These are phyloP conservation scores for Erodium maritimum DNA, from an alignment of 345 rosid species.

Conservation along the genomic window DNA sequence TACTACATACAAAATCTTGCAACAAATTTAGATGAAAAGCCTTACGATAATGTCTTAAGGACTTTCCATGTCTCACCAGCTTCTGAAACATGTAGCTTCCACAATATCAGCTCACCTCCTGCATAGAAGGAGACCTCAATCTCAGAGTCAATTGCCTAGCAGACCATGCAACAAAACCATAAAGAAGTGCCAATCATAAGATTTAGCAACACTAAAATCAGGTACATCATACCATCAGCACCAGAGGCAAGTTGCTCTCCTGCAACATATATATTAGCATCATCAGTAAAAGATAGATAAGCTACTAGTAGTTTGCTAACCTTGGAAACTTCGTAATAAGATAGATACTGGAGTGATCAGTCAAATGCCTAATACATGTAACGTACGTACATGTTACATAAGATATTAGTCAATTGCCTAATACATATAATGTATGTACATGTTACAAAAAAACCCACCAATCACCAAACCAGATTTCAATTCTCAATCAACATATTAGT, in stretches of 20 bases:
- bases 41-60: conserved; percentile 67
- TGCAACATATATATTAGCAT: conserved; percentile 20
- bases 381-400: too few species aligned
- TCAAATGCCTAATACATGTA: too few species aligned
- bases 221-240: conserved; percentile 67
- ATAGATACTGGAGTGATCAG: too few species aligned
- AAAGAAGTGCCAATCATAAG: neutral
- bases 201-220: neutral
- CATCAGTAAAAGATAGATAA: neutral
- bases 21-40: conserved; percentile 5
- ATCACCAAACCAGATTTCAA: too few species aligned
- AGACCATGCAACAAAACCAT: neutral
- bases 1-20: neutral
- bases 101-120: conserved; percentile 90
- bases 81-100: conserved; percentile 70
- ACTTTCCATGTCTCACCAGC: conserved; percentile 82
- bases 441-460: too few species aligned
- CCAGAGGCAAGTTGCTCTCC: conserved; percentile 94
- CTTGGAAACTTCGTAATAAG: neutral
- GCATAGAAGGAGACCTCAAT: conserved; percentile 7
- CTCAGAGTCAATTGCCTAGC: neutral
- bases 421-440: neutral
- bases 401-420: too few species aligned
- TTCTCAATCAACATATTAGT: neutral
- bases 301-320: neutral